These are phyloP conservation scores for Geranium incanum DNA, from an alignment of 441 rosid species.

Conservation along the genomic window DNA sequence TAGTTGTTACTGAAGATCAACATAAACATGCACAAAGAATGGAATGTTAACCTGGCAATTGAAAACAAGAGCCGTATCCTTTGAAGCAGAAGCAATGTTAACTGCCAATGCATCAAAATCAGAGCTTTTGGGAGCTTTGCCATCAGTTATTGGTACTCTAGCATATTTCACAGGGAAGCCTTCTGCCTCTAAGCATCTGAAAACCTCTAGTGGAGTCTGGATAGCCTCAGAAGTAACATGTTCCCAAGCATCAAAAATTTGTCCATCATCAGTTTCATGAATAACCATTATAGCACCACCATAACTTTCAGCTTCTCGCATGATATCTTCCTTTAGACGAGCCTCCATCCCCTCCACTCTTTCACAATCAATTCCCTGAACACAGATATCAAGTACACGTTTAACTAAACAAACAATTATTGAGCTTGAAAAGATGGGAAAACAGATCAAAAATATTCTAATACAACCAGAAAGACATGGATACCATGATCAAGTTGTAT, in stretches of 20 bases:
- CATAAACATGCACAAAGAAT: constrained; percentile 14
- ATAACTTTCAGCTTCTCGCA: constrained; percentile 83
- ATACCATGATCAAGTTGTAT: constrained; percentile 4
- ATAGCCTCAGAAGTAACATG: constrained; percentile 65
- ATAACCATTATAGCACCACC: constrained; percentile 96
- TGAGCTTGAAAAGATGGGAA: constrained; percentile 11
- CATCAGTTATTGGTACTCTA: constrained; percentile 96
- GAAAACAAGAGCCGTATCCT: constrained; percentile 91
- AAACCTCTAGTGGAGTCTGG: constrained; percentile 95
- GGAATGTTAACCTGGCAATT: constrained; percentile 82
- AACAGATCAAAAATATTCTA: background rate
- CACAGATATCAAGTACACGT: constrained; percentile 21
- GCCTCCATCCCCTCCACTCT: constrained; percentile 99
- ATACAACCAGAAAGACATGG: background rate
- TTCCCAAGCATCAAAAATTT: constrained; percentile 95
- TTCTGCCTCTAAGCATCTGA: constrained; percentile 69
- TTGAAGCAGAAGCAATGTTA: constrained; percentile 84
- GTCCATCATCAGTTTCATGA: constrained; percentile 81
- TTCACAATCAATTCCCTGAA: constrained; percentile 89
- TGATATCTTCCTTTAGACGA: constrained; percentile 89
- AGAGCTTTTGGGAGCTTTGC: constrained; percentile 97
- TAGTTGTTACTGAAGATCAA: constrained; percentile 16
- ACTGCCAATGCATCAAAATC: constrained; percentile 73
- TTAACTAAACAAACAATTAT: background rate
- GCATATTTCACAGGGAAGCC: constrained; percentile 89